Base-by-base conservation (phyloP, 805 yeast genomes). In the Kuraishia molischiana region DNA sequence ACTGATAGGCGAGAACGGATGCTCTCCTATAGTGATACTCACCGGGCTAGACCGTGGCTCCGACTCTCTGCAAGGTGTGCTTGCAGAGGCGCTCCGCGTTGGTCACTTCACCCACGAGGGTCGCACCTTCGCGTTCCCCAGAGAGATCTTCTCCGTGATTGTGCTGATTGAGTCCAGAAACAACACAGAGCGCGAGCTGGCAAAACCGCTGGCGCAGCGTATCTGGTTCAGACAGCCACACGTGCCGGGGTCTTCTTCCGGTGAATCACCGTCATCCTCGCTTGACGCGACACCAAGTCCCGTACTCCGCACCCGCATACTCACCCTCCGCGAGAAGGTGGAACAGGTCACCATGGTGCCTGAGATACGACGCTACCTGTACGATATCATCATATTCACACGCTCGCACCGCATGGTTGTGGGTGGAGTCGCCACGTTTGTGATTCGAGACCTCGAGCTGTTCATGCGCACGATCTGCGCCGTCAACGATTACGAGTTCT, bases 331-430 rank as follows among this genome's bases (percentile, higher is more conserved):
- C 9, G 13, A 36, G 1, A 33, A 45, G 15, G 39, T 53, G 38
- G 4, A 21, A 2, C 13, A 38, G 6, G 62, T 72, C 9, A 46
- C 42, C n/a, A 52, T 77, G 5, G 61, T 66, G 1, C 66, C 75
- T 0, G 82, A 77, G 38, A 56, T 78, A 22, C 50, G 50, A 32
- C 51, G 79, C 4, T 79, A 77, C 45, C 65, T 74, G 42, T 72
- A 74, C 42, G 84, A 78, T 49, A 62, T 79, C 11, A 51, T 74
- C 2, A 59, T 77, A 2, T 72, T 66, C 46, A 46, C 71, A 2
- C 56, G 85, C 32, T 64, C 66, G 38, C 80, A 78, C 46, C 50
- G 85, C 31, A 66, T 74, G 50, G 74, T 75, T 2, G 42, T 48
- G 18, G 61, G 66, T 1, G 85, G 85, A 0, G 49, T 77, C 0